Conservation (phyloP, 2,329 filamentous ascomycete genomes). For the Ophiocordyceps polyrhachis-furcata region DNA sequence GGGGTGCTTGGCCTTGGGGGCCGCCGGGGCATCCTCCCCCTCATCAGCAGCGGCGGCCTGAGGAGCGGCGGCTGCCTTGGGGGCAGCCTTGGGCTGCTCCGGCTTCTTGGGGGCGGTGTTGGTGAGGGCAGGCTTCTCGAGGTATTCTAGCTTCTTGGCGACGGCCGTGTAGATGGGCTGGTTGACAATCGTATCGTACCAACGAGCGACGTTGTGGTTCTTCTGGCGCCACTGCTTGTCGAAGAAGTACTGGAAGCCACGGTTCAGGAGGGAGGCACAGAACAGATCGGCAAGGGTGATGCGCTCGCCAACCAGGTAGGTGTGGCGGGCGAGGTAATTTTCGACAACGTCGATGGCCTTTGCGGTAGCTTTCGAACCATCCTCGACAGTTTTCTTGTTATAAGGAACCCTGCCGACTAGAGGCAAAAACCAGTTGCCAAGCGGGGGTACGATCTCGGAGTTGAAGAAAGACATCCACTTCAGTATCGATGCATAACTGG, state of each 20-base stretch:
- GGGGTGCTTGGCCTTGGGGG: constrained; percentile 93
- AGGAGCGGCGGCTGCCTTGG: constrained; percentile 35
- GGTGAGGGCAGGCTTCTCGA: constrained; percentile 62
- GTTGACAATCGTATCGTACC: constrained; percentile 88
- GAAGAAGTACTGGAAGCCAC: constrained; percentile 87
- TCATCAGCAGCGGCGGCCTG: constrained; percentile 14
- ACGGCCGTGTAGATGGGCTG: constrained; percentile 80
- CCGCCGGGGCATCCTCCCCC: constrained; percentile 24
- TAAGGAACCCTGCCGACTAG: constrained; percentile 67
- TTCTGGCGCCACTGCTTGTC: constrained; percentile 72
- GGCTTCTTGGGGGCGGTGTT: constrained; percentile 62
- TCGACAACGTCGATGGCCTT: constrained; percentile 59
- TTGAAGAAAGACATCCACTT: constrained; percentile 98
- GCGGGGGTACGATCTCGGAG: constrained; percentile 54
- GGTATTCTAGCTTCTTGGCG: constrained; percentile 54
- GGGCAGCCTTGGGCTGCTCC: constrained; percentile 44
- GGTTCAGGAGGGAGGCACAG: constrained; percentile 55
- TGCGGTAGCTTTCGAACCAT: constrained; percentile 47
- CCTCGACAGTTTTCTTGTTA: constrained; percentile 96
- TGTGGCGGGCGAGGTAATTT: constrained; percentile 78
- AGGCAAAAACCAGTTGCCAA: constrained; percentile 73
- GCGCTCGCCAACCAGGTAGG: constrained; percentile 94
- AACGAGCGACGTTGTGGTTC: constrained; percentile 76
- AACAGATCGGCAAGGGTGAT: constrained; percentile 94
- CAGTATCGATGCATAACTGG: constrained; percentile 79